Evolutionary conservation across 1,139 yeast genomes (phyloP).

Genomic region (Pichia norvegensis): DNA sequence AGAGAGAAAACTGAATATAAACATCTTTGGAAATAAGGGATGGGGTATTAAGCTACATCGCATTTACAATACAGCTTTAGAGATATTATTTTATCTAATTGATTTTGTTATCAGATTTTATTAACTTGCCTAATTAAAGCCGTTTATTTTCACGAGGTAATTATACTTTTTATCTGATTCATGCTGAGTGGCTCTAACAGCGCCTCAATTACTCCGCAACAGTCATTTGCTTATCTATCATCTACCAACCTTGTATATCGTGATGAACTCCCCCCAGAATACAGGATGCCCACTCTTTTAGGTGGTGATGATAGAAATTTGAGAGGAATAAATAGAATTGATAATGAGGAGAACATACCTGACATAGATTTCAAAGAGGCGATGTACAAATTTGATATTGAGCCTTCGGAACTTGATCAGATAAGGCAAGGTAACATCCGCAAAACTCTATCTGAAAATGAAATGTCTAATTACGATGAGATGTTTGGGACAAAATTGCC

Average conservation of each 20-base stretch:
- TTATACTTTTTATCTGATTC: background rate
- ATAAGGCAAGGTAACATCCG: constrained; percentile 23
- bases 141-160: too few relatives aligned
- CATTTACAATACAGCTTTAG: too few relatives aligned
- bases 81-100: too few relatives aligned
- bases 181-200: background rate
- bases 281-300: constrained; percentile 17
- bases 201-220: background rate
- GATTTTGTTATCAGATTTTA: too few relatives aligned
- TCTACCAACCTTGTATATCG: constrained; percentile 10
- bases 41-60: too few relatives aligned
- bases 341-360: constrained; percentile 26
- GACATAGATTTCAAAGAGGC: constrained; percentile 18
- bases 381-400: constrained; percentile 6
- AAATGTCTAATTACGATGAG: constrained; percentile 43
- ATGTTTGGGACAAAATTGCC: constrained; percentile 21
- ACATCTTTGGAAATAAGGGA: too few relatives aligned
- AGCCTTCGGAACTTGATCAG: background rate
- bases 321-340: constrained; percentile 20
- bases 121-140: too few relatives aligned
- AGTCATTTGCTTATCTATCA: constrained; percentile 5
- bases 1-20: too few relatives aligned
- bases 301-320: constrained; percentile 15
- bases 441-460: constrained; percentile 51
- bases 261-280: constrained; percentile 12